Evolutionary conservation across 441 rosid genomes (phyloP).

Genomic region (Biscutella laevigata): DNA sequence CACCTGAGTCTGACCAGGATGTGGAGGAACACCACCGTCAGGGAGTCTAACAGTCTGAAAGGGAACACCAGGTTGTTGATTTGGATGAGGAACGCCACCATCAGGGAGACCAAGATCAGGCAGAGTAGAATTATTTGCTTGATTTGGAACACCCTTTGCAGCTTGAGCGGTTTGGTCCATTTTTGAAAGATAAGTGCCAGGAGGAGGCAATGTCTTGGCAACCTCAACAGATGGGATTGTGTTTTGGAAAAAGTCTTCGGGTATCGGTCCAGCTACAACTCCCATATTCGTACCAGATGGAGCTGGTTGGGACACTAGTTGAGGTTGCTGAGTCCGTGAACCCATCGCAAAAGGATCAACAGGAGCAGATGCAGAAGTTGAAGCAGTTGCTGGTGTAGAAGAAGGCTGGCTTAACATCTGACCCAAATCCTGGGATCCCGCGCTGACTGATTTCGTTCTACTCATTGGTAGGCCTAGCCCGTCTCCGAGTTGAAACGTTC

Average conservation of each 20-base stretch:
- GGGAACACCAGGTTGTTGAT: constrained; percentile 41
- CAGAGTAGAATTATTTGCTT: constrained; percentile 27
- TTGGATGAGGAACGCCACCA: constrained; percentile 61
- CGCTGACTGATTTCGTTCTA: constrained; percentile 60
- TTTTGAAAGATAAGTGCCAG: constrained; percentile 77
- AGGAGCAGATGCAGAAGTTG: constrained; percentile 42
- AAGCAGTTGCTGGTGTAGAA: constrained; percentile 27
- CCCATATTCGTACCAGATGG: no score
- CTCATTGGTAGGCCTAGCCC: constrained; percentile 59
- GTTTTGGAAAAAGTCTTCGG: constrained; percentile 92
- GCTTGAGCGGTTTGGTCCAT: constrained; percentile 55
- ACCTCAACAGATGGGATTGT: constrained; percentile 83
- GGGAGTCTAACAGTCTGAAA: constrained; percentile 60
- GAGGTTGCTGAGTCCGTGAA: constrained; percentile 42
- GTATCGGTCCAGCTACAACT: constrained; percentile 64
- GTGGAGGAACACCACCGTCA: constrained; percentile 87
- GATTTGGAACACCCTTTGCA: constrained; percentile 33
- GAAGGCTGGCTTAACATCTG: constrained; percentile 46
- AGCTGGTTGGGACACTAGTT: constrained; percentile 44
- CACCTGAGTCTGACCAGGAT: no score
- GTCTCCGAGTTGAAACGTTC: constrained; percentile 74
- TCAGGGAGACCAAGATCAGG: constrained; percentile 64
- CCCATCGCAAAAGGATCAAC: constrained; percentile 63
- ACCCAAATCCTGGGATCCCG: constrained; percentile 59
- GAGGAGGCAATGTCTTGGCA: constrained; percentile 76